A percentile compares a stretch with the other conserved stretches of the same genome.
phyloP scores from a whole-genome alignment of 176 grass and related monocot genomes.

The Saccharum spontaneum region DNA sequence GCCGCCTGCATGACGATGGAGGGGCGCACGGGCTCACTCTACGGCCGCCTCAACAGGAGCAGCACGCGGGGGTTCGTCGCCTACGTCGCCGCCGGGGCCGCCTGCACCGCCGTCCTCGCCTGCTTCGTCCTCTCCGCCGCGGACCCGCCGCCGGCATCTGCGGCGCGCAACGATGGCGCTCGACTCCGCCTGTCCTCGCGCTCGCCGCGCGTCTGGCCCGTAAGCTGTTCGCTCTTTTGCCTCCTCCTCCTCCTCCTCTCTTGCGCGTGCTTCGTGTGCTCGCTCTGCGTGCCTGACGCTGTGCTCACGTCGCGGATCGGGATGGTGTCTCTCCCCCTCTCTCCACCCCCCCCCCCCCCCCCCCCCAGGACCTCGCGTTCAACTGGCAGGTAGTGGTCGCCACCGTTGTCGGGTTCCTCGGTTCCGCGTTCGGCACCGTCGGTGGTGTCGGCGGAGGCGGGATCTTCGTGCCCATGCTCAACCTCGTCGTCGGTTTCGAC shows the following conservation, averaged over 20 bases:
- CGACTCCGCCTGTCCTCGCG: constrained; percentile 35
- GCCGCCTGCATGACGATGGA: constrained; percentile 18
- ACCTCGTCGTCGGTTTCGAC: constrained; percentile 96
- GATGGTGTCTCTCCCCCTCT: neutral
- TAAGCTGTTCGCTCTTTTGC: constrained; percentile 45
- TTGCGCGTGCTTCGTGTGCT: neutral
- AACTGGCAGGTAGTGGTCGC: constrained; percentile 74
- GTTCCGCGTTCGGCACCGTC: constrained; percentile 94
- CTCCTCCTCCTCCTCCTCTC: neutral
- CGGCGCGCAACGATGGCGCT: neutral
- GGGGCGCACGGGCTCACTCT: constrained; percentile 23
- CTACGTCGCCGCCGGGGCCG: constrained; percentile 48
- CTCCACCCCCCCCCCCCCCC: too few relatives aligned
- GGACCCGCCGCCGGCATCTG: neutral
- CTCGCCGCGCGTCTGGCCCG: constrained; percentile 69
- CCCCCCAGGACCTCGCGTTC: constrained; percentile 63
- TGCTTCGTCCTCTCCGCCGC: constrained; percentile 57
- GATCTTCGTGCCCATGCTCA: constrained; percentile 94
- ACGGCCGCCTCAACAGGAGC: constrained; percentile 45
- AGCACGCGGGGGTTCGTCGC: constrained; percentile 61
- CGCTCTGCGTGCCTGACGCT: neutral
- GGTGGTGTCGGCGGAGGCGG: constrained; percentile 95
- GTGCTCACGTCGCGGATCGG: neutral
- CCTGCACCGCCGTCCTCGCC: constrained; percentile 48
- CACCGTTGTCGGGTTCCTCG: constrained; percentile 82